Conservation (phyloP, 345 rosid genomes). For the Camelina laxa region DNA sequence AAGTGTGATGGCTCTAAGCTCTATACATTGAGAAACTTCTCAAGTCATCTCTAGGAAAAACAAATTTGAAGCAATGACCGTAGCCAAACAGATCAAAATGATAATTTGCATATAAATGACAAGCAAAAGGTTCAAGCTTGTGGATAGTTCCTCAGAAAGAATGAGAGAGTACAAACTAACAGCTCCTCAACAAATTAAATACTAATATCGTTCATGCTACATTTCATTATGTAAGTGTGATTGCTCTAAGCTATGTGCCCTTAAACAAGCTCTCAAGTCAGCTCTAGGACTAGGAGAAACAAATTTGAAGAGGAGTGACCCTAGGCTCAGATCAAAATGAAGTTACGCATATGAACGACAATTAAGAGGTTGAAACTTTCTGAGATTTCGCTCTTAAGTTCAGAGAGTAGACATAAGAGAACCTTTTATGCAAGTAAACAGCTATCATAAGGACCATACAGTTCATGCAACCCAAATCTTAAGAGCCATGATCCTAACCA, state of each 20-base stretch:
- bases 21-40: background rate
- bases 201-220: constrained; percentile 5
- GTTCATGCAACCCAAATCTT: background rate
- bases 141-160: background rate
- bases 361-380: background rate
- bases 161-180: background rate
- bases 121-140: background rate
- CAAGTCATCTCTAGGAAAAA: background rate
- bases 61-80: background rate
- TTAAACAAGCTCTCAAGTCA: background rate
- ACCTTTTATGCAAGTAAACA: background rate
- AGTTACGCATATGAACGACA: background rate
- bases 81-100: background rate
- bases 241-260: background rate
- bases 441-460: too few relatives aligned
- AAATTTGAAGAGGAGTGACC: background rate
- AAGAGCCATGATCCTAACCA: background rate
- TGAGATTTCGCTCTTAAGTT: background rate
- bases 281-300: background rate
- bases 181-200: too few relatives aligned
- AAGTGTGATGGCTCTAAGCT: constrained; percentile 1
- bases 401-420: background rate
- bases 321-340: background rate
- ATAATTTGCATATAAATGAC: background rate
- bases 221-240: background rate